phyloP scores from a whole-genome alignment of 176 grass and related monocot genomes.

The Avena eriantha region DNA sequence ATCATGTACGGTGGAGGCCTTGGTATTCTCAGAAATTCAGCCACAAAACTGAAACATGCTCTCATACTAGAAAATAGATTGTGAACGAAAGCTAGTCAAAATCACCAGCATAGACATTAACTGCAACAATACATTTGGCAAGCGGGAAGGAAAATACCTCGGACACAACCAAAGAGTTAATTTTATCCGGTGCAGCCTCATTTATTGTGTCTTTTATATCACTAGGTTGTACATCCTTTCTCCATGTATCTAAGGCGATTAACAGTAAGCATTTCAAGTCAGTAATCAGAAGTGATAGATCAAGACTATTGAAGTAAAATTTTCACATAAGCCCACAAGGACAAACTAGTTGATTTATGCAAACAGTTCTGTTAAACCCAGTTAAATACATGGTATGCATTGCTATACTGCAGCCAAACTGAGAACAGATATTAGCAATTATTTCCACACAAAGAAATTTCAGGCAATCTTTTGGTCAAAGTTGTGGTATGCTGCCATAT shows the following conservation, averaged over 20 bases:
- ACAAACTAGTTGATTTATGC: neutral
- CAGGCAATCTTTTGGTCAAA: conserved; percentile 9
- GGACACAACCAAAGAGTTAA: conserved; percentile 68
- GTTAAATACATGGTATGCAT: conserved; percentile 12
- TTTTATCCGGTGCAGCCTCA: conserved; percentile 59
- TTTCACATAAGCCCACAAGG: neutral
- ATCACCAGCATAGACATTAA: neutral
- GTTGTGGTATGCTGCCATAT: neutral
- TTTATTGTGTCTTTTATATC: conserved; percentile 69
- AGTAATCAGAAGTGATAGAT: conserved; percentile 2
- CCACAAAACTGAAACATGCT: neutral
- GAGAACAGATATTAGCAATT: neutral
- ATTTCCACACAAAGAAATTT: neutral
- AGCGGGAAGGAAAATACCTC: conserved; percentile 45
- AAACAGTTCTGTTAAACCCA: conserved; percentile 25
- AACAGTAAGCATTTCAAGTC: conserved; percentile 29
- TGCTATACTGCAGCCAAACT: neutral
- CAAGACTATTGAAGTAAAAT: neutral
- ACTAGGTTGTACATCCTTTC: conserved; percentile 70
- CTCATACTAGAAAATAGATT: neutral
- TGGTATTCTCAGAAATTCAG: conserved; percentile 6
- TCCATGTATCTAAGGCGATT: conserved; percentile 80
- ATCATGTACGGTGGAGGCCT: neutral
- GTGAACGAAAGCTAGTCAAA: neutral
- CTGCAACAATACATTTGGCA: neutral